These are phyloP conservation scores for Eustoma russellianum DNA, from an alignment of 257 asterid genomes.

Conservation along the genomic window DNA sequence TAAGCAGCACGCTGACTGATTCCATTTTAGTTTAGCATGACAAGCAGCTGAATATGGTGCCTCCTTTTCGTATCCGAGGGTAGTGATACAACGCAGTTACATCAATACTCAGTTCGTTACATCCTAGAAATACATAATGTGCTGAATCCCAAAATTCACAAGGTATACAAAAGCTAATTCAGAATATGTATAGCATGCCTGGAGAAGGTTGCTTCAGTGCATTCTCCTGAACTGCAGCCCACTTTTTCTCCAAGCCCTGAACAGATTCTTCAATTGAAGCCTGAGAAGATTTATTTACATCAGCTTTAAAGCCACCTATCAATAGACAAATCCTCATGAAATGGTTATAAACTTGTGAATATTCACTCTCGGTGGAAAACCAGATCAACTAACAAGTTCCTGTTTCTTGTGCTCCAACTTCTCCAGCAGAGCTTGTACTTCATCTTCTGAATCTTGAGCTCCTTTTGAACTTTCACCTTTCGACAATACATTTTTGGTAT, in stretches of 20 bases:
- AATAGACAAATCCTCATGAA: too few relatives aligned
- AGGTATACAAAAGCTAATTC: neutral
- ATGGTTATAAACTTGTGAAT: too few relatives aligned
- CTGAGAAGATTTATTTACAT: constrained; percentile 19
- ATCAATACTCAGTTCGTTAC: too few relatives aligned
- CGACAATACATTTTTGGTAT: constrained; percentile 22
- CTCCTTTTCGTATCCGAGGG: too few relatives aligned
- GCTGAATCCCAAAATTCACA: neutral
- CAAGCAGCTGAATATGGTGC: too few relatives aligned
- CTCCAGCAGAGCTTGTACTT: constrained; percentile 33
- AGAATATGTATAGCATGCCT: constrained; percentile 28
- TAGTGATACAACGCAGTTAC: too few relatives aligned
- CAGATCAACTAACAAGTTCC: constrained; percentile 47
- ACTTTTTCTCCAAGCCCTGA: constrained; percentile 53
- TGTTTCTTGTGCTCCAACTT: constrained; percentile 65
- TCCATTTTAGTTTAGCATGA: too few relatives aligned
- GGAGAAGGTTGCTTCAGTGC: constrained; percentile 74
- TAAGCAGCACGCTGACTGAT: too few relatives aligned
- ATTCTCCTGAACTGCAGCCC: constrained; percentile 68
- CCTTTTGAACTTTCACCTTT: constrained; percentile 27
- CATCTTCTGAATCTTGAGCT: constrained; percentile 38
- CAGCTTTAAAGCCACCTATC: too few relatives aligned
- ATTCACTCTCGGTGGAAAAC: neutral
- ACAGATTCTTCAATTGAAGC: constrained; percentile 51
- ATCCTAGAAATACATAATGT: too few relatives aligned